Conservation (phyloP, 495 filamentous ascomycete species). For the Neurospora tetrasperma region DNA sequence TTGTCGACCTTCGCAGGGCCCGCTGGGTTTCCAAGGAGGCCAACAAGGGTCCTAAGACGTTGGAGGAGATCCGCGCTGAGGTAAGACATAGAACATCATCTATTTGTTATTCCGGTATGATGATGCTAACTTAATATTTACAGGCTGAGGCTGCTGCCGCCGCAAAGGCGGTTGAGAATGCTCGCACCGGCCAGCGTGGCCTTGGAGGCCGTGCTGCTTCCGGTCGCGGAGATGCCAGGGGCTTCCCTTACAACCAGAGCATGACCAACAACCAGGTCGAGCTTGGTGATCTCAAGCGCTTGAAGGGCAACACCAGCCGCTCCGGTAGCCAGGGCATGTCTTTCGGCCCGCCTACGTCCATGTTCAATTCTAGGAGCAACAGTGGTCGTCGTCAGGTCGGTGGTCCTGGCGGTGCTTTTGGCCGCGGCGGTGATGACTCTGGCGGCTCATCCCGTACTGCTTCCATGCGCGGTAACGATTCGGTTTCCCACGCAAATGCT, state of each 20-base stretch:
- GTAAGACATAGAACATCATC: slow-evolving; percentile 31
- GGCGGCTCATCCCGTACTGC: slow-evolving; percentile 72
- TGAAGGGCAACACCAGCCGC: slow-evolving; percentile 49
- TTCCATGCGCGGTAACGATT: slow-evolving; percentile 57
- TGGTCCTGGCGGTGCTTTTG: slow-evolving; percentile 59
- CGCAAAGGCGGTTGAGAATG: slow-evolving; percentile 51
- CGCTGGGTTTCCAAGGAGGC: slow-evolving; percentile 79
- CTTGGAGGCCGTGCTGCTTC: slow-evolving; percentile 53
- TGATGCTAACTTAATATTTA: slow-evolving; percentile 12
- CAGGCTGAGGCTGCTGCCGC: slow-evolving; percentile 60
- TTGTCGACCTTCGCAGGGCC: slow-evolving; percentile 66
- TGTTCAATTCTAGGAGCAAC: slow-evolving; percentile 70
- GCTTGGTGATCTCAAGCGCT: slow-evolving; percentile 77
- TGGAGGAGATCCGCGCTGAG: slow-evolving; percentile 81
- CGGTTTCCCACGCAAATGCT: slow-evolving; percentile 65
- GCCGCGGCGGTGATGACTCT: slow-evolving; percentile 62
- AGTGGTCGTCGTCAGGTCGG: slow-evolving; percentile 61
- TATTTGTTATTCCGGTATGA: neutral
- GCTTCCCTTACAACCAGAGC: slow-evolving; percentile 62
- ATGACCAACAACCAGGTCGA: slow-evolving; percentile 61
- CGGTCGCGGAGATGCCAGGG: slow-evolving; percentile 79
- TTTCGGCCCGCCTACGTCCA: slow-evolving; percentile 61
- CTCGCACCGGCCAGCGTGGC: slow-evolving; percentile 50
- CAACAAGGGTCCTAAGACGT: slow-evolving; percentile 91
- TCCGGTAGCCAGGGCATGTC: slow-evolving; percentile 51